These are phyloP conservation scores for Dendrobium nobile DNA, from an alignment of 106 monocot species.

Conservation along the genomic window DNA sequence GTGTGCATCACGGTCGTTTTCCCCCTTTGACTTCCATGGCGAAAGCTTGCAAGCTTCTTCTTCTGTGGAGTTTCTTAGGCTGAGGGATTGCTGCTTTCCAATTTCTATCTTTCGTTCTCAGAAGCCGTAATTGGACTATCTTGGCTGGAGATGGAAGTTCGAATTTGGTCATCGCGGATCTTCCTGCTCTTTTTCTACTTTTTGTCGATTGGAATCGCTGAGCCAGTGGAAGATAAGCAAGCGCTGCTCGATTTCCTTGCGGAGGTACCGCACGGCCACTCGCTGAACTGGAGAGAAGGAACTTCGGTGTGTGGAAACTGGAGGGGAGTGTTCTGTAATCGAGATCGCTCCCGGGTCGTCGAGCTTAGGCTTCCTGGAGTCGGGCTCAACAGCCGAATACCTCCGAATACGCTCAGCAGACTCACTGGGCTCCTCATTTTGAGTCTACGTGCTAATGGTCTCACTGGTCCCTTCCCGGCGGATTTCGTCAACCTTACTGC, in stretches of 20 bases:
- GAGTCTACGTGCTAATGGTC: conserved; percentile 62
- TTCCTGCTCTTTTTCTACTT: not conserved
- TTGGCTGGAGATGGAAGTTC: not conserved
- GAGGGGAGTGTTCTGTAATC: conserved; percentile 60
- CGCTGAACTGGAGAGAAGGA: conserved; percentile 55
- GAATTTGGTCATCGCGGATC: not conserved
- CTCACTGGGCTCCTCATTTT: conserved; percentile 53
- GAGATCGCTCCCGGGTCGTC: conserved; percentile 40
- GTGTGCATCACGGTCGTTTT: not conserved
- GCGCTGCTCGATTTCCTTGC: conserved; percentile 72
- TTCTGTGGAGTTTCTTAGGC: not conserved
- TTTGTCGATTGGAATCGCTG: conserved; percentile 5
- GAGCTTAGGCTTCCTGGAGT: conserved; percentile 58
- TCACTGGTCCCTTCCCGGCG: conserved; percentile 57
- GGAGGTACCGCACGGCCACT: conserved; percentile 15
- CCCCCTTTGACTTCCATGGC: not conserved
- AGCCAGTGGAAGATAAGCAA: conserved; percentile 47
- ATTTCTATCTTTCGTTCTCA: not conserved
- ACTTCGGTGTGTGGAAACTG: conserved; percentile 45
- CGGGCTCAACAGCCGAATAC: conserved; percentile 56
- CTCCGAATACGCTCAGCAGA: conserved; percentile 61
- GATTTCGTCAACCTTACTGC: conserved; percentile 51
- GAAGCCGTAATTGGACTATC: not conserved
- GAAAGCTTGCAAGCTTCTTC: conserved; percentile 4
- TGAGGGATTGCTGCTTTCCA: not conserved